Conservation (phyloP, 2,329 filamentous ascomycete species). For the Ampelomyces quisqualis region DNA sequence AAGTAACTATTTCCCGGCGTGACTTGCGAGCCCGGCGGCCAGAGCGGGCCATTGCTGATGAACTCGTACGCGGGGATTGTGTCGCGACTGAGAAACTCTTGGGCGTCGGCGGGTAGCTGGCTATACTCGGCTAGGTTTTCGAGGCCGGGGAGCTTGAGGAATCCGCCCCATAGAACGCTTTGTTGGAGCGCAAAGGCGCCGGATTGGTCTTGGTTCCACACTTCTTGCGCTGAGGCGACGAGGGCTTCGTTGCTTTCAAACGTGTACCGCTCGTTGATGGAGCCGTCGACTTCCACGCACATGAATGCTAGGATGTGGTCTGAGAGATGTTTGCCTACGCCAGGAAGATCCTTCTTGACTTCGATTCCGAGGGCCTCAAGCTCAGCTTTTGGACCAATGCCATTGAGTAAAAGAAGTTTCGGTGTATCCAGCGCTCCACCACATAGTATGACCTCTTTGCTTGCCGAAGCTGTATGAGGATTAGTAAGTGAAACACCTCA, state of each 20-base stretch:
- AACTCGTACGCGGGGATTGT: constrained; percentile 62
- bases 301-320: constrained; percentile 51
- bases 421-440: constrained; percentile 40
- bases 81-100: constrained; percentile 49
- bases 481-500: not conserved
- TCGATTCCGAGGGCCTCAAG: constrained; percentile 47
- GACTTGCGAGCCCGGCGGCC: constrained; percentile 29
- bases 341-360: constrained; percentile 44
- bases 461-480: constrained; percentile 17
- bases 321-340: constrained; percentile 49
- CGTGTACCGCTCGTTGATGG: constrained; percentile 44
- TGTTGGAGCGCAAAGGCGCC: constrained; percentile 42
- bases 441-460: constrained; percentile 41
- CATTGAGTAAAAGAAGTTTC: constrained; percentile 51
- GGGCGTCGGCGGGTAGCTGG: constrained; percentile 48
- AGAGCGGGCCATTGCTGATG: constrained; percentile 32
- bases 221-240: constrained; percentile 48
- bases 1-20: constrained; percentile 41
- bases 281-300: constrained; percentile 46
- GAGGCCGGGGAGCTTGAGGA: constrained; percentile 50
- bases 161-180: constrained; percentile 55
- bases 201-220: constrained; percentile 46
- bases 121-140: constrained; percentile 46
- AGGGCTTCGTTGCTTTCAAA: constrained; percentile 35
- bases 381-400: constrained; percentile 49